Evolutionary conservation across 1,139 yeast species (phyloP).

Genomic region (Pichia sp.): DNA sequence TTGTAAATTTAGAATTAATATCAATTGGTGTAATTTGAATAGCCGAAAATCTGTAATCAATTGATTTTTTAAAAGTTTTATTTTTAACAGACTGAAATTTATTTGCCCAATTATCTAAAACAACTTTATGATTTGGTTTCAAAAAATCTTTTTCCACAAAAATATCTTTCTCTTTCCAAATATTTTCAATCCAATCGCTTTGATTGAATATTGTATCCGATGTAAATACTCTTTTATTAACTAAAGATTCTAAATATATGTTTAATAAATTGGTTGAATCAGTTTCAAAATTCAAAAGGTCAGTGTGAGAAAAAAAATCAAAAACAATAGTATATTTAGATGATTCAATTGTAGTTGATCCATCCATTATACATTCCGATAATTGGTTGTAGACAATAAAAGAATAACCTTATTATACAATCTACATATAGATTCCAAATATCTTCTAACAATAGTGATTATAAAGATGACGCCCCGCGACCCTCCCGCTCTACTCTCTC

Average conservation of each 20-base stretch:
- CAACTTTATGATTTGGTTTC: too few relatives aligned
- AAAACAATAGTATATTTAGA: slow-evolving; percentile 11
- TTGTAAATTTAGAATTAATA: not conserved
- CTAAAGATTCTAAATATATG: slow-evolving; percentile 2
- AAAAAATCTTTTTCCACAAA: slow-evolving; percentile 1
- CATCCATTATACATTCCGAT: not conserved
- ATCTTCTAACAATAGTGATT: too few relatives aligned
- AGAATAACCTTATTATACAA: too few relatives aligned
- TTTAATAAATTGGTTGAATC: not conserved
- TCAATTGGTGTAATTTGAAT: slow-evolving; percentile 31
- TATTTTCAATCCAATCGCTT: slow-evolving; percentile 4
- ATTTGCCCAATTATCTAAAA: too few relatives aligned
- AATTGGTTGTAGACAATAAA: too few relatives aligned
- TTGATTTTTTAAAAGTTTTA: not conserved
- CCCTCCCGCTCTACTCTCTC: too few relatives aligned
- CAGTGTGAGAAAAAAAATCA: slow-evolving; percentile 7
- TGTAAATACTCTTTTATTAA: slow-evolving; percentile 13
- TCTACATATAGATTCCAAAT: too few relatives aligned
- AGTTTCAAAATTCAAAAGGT: slow-evolving; percentile 4
- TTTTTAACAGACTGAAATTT: not conserved
- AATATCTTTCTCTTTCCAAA: slow-evolving; percentile 6
- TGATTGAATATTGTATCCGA: slow-evolving; percentile 5
- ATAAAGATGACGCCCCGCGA: too few relatives aligned
- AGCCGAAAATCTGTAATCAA: slow-evolving; percentile 31
- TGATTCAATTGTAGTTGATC: not conserved